Evolutionary conservation across 805 yeast genomes (phyloP).

Genomic region (Clavispora phyllophila): DNA sequence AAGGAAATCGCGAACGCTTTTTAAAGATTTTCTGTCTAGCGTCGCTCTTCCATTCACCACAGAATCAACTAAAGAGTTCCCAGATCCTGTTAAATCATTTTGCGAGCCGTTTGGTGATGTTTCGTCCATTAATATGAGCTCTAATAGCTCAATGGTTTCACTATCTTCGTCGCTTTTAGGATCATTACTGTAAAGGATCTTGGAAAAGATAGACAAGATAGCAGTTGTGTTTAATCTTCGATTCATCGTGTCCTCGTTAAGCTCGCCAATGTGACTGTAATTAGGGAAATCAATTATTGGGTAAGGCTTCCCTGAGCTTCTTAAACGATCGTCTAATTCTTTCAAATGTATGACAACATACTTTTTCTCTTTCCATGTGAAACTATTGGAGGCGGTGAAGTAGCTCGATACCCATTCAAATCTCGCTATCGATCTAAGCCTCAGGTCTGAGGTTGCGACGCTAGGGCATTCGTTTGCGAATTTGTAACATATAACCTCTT

Average conservation of each 20-base stretch:
- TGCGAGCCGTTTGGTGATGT: not conserved
- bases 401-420: conserved; percentile 28
- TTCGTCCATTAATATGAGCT: conserved; percentile 36
- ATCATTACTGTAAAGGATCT: conserved; percentile 34
- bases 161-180: conserved; percentile 13
- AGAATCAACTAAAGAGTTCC: conserved; percentile 9
- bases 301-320: conserved; percentile 7
- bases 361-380: conserved; percentile 27
- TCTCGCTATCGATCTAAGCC: conserved; percentile 4
- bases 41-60: conserved; percentile 11
- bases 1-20: conserved; percentile 59
- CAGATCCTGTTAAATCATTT: not conserved
- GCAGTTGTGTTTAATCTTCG: conserved; percentile 66
- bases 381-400: conserved; percentile 18
- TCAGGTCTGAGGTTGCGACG: not conserved
- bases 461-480: not conserved
- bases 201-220: conserved; percentile 62
- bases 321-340: conserved; percentile 25
- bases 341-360: conserved; percentile 37
- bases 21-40: conserved; percentile 19
- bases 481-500: not conserved
- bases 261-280: conserved; percentile 51
- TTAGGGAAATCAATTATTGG: conserved; percentile 47
- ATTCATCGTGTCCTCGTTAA: conserved; percentile 46
- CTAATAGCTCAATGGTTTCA: conserved; percentile 41